Evolutionary conservation across 345 rosid genomes (phyloP).

Genomic region (Nephelium lappaceum): DNA sequence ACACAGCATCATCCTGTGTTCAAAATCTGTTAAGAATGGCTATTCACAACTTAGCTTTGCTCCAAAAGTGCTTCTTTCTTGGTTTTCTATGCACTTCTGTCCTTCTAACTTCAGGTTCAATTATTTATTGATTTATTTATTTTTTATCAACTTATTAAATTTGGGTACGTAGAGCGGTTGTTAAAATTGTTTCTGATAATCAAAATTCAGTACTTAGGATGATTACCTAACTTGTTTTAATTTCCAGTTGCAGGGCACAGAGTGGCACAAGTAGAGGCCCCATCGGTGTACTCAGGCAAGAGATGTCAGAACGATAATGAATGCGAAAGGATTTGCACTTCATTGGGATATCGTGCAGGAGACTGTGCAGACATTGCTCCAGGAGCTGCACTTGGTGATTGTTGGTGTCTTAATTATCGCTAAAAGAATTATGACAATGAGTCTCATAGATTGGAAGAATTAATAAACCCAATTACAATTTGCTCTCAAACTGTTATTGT

Average conservation of each 20-base stretch:
- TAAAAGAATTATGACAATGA: too few species aligned
- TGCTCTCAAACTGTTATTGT: too few species aligned
- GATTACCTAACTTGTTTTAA: too few species aligned
- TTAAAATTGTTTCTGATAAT: too few species aligned
- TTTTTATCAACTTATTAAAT: too few species aligned
- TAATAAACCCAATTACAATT: too few species aligned
- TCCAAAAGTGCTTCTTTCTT: background rate
- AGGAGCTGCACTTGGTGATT: background rate
- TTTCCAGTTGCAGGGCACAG: background rate
- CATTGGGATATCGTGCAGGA: background rate
- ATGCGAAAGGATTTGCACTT: background rate
- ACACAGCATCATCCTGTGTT: background rate
- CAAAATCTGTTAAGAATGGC: background rate
- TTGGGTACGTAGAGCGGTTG: too few species aligned
- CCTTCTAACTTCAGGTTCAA: background rate
- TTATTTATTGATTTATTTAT: too few species aligned
- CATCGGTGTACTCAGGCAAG: background rate
- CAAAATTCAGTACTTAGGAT: too few species aligned
- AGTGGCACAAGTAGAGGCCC: background rate
- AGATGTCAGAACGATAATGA: background rate
- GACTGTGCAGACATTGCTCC: too few species aligned
- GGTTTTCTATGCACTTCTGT: background rate
- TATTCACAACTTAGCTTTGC: background rate
- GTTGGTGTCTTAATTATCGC: background rate
- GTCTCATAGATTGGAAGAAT: too few species aligned